Evolutionary conservation across 2,329 filamentous ascomycete species (phyloP).

Genomic region (Colletotrichum destructivum): DNA sequence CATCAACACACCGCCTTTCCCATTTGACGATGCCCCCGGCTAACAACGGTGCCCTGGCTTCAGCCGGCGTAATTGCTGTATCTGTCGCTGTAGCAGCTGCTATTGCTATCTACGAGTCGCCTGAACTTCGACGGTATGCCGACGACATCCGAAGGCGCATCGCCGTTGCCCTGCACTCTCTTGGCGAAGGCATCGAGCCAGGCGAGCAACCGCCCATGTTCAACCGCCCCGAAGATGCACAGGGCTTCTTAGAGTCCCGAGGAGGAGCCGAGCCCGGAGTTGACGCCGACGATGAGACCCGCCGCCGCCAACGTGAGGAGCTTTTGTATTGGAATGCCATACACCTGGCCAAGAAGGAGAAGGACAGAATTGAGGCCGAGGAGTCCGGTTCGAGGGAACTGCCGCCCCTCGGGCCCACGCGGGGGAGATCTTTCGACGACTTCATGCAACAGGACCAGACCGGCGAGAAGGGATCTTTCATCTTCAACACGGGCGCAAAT

Average conservation of each 20-base stretch:
- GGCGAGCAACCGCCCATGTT: conserved; percentile 67
- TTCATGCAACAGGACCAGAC: conserved; percentile 67
- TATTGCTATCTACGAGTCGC: conserved; percentile 75
- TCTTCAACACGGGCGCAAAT: conserved; percentile 72
- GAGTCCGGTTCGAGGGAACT: conserved; percentile 40
- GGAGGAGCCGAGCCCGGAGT: conserved; percentile 63
- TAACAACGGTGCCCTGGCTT: conserved; percentile 69
- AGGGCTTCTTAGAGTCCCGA: conserved; percentile 73
- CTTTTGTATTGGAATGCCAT: conserved; percentile 76
- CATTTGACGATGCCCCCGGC: conserved; percentile 61
- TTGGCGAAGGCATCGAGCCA: conserved; percentile 71
- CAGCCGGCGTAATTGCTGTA: conserved; percentile 72
- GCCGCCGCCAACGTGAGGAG: conserved; percentile 74
- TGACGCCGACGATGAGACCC: conserved; percentile 74
- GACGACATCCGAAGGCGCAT: conserved; percentile 74
- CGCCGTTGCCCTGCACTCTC: conserved; percentile 71
- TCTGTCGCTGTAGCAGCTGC: conserved; percentile 71
- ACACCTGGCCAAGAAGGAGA: conserved; percentile 64
- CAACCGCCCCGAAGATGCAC: conserved; percentile 77
- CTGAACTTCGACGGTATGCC: conserved; percentile 73
- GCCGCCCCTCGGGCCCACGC: conserved; percentile 25
- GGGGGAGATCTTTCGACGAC: conserved; percentile 70
- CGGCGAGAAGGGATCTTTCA: conserved; percentile 69
- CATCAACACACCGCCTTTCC: conserved; percentile 6
- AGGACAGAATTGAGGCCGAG: conserved; percentile 46